Evolutionary conservation across 306 rosid genomes (phyloP), one percentile per base, ranked within the genome.

Genomic region (Ochetophila trinervis): DNA sequence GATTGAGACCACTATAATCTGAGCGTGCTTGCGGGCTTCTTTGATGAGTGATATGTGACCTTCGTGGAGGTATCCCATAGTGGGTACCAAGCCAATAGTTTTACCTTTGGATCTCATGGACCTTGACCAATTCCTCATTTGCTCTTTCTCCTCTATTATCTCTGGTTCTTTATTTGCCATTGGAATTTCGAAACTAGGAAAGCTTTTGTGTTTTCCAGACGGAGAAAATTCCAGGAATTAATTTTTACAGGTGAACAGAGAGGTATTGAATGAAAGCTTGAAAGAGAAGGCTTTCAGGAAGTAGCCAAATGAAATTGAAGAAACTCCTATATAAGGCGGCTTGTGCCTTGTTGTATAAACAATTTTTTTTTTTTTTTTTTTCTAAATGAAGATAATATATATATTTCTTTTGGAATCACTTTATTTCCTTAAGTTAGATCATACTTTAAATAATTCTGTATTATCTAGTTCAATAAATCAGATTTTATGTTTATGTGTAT

Each of bases 1-100:
- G 70, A 93, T 84, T 21, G 99, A 93, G 74, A 93, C 87, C 0
- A 65, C 96, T 6, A 86, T 40, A 15, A 86, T 62, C 17, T 90
- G 63, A 16, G 88, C 16, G 23, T 55, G 90, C 21, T 27, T 51
- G 74, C 42, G 90, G 42, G 91, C 96, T 74, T 84, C 78, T 42
- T 37, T 60, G 62, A 93, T 59, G 14, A 93, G 87, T 2, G 97
- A 79, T n/a, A 93, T 62, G 58, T 90, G 97, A 44, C 99, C 96
- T 9, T 75, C 62, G 36, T 93, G 97, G 67, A 93, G 97, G 67
- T 49, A 90, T 2, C 97, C 99, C 99, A 93, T 93, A 35, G 97
- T 90, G 80, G 97, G 99, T 1, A 93, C 95, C 1, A 90, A 42
- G 27, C 76, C 83, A 2, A 93, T 78, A 57, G 78, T 35, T 18